A percentile compares a stretch with the other conserved stretches of the same genome.
phyloP scores from a whole-genome alignment of 371 early-diverging fungal species.

The Actinomortierella wolfii region DNA sequence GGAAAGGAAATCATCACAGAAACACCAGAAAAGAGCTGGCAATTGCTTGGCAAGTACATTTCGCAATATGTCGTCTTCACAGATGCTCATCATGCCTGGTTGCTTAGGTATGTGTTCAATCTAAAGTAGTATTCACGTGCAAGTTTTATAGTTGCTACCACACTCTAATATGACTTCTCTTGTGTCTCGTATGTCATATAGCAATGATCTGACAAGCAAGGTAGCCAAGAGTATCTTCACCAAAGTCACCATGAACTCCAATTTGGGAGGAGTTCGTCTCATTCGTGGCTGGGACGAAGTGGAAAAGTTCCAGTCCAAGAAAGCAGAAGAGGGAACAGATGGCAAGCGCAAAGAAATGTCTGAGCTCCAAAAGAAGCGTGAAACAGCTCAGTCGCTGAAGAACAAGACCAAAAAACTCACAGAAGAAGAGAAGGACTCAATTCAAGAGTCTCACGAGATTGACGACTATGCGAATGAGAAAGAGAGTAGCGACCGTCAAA shows the following conservation, averaged over 20 bases:
- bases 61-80: conserved; percentile 76
- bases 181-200: conserved; percentile 15
- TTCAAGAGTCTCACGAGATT: conserved; percentile 48
- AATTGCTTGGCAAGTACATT: conserved; percentile 77
- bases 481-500: conserved; percentile 63
- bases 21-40: conserved; percentile 61
- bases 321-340: conserved; percentile 31
- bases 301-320: conserved; percentile 51
- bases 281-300: conserved; percentile 81
- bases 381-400: conserved; percentile 25
- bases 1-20: conserved; percentile 30
- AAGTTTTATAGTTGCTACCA: too few species aligned
- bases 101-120: conserved; percentile 61
- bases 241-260: conserved; percentile 63
- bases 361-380: conserved; percentile 41
- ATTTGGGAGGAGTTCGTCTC: conserved; percentile 70
- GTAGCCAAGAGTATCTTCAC: conserved; percentile 75
- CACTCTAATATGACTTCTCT: too few species aligned
- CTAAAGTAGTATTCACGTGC: not conserved
- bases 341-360: conserved; percentile 46
- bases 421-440: conserved; percentile 42
- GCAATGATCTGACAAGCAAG: conserved; percentile 64
- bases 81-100: conserved; percentile 63
- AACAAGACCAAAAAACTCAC: conserved; percentile 40
- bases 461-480: conserved; percentile 67